Percentiles rank a stretch among this genome's conserved stretches.
Evolutionary conservation across 257 asterid genomes (phyloP).

Genomic region (Coffea eugenioides): DNA sequence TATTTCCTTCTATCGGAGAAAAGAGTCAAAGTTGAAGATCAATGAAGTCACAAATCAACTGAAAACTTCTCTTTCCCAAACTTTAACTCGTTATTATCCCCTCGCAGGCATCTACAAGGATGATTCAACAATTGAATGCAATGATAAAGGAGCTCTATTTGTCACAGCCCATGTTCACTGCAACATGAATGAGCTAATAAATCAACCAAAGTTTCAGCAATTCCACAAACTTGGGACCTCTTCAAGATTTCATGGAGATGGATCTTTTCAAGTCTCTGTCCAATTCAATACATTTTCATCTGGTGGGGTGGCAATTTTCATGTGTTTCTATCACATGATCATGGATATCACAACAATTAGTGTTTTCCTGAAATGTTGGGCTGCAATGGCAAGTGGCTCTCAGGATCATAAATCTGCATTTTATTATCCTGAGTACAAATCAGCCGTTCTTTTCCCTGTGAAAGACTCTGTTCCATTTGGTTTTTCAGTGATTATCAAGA

Average conservation of each 20-base stretch:
- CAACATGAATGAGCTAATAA: neutral
- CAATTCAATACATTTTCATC: slow-evolving; percentile 11
- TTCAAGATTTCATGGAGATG: neutral
- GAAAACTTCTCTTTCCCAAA: slow-evolving; percentile 11
- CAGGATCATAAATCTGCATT: neutral
- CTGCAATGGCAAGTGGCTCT: neutral
- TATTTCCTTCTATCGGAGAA: slow-evolving; percentile 6
- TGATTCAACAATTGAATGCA: slow-evolving; percentile 15
- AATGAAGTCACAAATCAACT: slow-evolving; percentile 1
- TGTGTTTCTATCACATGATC: slow-evolving; percentile 9
- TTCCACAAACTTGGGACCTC: slow-evolving; percentile 6
- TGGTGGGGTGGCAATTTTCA: slow-evolving; percentile 15
- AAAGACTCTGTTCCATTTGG: neutral
- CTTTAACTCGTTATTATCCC: slow-evolving; percentile 16
- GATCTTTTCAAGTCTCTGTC: neutral
- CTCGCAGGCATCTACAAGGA: slow-evolving; percentile 10
- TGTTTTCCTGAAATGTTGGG: slow-evolving; percentile 10
- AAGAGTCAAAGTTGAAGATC: neutral
- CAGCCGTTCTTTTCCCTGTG: neutral
- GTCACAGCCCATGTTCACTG: slow-evolving; percentile 4
- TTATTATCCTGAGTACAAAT: neutral
- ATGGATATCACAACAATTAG: slow-evolving; percentile 8
- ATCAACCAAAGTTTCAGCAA: neutral
- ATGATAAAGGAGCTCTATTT: slow-evolving; percentile 11
- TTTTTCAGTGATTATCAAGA: neutral